A percentile compares a stretch with the other conserved stretches of the same genome.
Evolutionary conservation across 768 basidiomycete species (phyloP).

Genomic region (Naganishia randhawae): DNA sequence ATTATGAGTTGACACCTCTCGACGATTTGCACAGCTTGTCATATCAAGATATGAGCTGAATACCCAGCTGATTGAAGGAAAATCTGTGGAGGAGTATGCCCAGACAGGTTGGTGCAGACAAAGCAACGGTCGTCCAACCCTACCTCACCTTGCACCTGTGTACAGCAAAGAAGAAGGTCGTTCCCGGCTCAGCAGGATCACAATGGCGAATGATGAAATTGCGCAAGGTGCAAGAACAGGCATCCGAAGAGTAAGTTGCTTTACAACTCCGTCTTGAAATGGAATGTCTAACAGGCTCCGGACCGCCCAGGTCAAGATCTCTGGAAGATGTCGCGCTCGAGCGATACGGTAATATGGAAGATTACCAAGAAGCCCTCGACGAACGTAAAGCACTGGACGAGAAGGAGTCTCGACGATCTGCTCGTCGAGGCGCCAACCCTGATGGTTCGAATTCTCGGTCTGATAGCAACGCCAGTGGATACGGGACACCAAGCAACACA

Average conservation of each 20-base stretch:
- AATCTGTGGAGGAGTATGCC: conserved; percentile 45
- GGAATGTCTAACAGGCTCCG: conserved; percentile 11
- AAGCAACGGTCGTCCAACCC: conserved; percentile 55
- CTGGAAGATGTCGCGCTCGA: conserved; percentile 69
- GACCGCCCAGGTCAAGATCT: conserved; percentile 34
- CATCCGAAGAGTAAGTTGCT: conserved; percentile 67
- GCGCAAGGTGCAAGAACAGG: conserved; percentile 79
- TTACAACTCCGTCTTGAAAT: background rate
- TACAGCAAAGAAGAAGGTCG: conserved; percentile 56
- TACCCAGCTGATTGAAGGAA: conserved; percentile 56
- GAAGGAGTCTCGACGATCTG: conserved; percentile 60
- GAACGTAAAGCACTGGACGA: conserved; percentile 83
- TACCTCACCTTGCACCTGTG: conserved; percentile 52
- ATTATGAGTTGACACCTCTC: background rate
- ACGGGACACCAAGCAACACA: conserved; percentile 33
- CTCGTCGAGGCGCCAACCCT: conserved; percentile 44
- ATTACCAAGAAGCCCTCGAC: conserved; percentile 82
- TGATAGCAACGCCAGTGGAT: conserved; percentile 45
- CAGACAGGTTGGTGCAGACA: conserved; percentile 61
- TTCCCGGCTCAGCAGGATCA: conserved; percentile 85
- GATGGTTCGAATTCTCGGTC: conserved; percentile 50
- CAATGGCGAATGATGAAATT: conserved; percentile 99
- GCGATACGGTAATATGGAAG: conserved; percentile 76
- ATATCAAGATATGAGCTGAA: conserved; percentile 51
- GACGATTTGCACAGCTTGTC: conserved; percentile 33